These are phyloP conservation scores for Fusarium sp. DNA, from an alignment of 2,329 filamentous ascomycete species.

Conservation along the genomic window DNA sequence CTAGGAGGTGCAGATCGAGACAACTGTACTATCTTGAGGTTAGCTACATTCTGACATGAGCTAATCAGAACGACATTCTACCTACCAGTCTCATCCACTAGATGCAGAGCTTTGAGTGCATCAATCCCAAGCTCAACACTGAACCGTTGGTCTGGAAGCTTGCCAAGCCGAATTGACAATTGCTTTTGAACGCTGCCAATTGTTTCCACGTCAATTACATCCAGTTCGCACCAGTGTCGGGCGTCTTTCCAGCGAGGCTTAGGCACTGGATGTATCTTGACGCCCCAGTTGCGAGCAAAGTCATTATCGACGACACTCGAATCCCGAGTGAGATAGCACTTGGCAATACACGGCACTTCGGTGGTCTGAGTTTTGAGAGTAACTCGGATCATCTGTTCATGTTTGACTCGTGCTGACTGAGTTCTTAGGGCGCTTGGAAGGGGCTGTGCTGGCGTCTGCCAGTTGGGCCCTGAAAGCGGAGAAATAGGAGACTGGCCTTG, in stretches of 20 bases:
- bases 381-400: slow-evolving; percentile 29
- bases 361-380: slow-evolving; percentile 18
- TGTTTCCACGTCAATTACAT: slow-evolving; percentile 31
- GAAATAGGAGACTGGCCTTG: slow-evolving; percentile 23
- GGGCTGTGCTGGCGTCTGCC: slow-evolving; percentile 12
- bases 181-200: slow-evolving; percentile 11
- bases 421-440: neutral
- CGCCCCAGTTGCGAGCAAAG: slow-evolving; percentile 15
- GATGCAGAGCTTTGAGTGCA: slow-evolving; percentile 14
- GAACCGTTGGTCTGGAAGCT: slow-evolving; percentile 7
- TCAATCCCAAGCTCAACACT: slow-evolving; percentile 21
- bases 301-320: slow-evolving; percentile 20
- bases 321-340: slow-evolving; percentile 13
- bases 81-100: slow-evolving; percentile 23
- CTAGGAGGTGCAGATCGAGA: slow-evolving; percentile 25
- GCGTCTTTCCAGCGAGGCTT: slow-evolving; percentile 11
- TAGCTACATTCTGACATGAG: neutral
- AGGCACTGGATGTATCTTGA: slow-evolving; percentile 9
- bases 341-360: slow-evolving; percentile 26
- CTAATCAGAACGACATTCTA: neutral
- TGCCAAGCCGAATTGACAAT: slow-evolving; percentile 20
- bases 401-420: slow-evolving; percentile 20
- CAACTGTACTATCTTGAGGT: neutral
- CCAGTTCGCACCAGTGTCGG: slow-evolving; percentile 15
- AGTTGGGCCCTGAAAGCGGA: neutral